A percentile compares a stretch with the other conserved stretches of the same genome.
Conservation (phyloP, 768 basidiomycete genomes). For the Russula vinacea region DNA sequence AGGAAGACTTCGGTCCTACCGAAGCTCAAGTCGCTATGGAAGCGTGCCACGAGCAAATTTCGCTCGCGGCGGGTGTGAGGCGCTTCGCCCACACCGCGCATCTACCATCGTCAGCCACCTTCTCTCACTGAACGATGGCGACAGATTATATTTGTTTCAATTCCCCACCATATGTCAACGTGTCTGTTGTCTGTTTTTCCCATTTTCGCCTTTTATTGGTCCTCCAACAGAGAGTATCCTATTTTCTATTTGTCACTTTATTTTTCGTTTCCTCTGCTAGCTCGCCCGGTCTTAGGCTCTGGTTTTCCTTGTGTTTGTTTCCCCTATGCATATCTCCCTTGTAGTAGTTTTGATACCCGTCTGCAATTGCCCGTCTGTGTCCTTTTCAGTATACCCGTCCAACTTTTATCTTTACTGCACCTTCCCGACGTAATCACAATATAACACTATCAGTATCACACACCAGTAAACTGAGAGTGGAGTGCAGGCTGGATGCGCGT, state of each 20-base stretch:
- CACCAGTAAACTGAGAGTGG: no score
- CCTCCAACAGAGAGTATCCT: neutral
- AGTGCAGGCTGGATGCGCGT: no score
- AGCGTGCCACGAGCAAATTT: slow-evolving; percentile 22
- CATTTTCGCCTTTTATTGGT: neutral
- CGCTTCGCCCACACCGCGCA: neutral
- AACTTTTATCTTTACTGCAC: neutral
- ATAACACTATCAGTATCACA: no score
- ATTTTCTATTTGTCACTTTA: no score
- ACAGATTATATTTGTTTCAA: neutral
- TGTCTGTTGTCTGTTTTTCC: neutral
- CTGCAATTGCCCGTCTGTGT: neutral
- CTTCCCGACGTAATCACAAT: no score
- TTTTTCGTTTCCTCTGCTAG: no score
- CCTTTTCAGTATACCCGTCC: neutral
- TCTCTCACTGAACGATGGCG: neutral
- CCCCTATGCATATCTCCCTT: no score
- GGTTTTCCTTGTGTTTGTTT: neutral
- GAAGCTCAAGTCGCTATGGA: slow-evolving; percentile 22
- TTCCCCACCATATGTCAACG: no score
- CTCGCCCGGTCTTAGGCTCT: neutral
- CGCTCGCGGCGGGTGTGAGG: slow-evolving; percentile 12
- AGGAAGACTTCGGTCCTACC: slow-evolving; percentile 20
- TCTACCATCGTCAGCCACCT: neutral
- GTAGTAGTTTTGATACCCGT: neutral